Percentiles rank a stretch among this genome's conserved stretches.
These are phyloP conservation scores for Rosa multiflora DNA, from an alignment of 306 rosid species.

Conservation along the genomic window DNA sequence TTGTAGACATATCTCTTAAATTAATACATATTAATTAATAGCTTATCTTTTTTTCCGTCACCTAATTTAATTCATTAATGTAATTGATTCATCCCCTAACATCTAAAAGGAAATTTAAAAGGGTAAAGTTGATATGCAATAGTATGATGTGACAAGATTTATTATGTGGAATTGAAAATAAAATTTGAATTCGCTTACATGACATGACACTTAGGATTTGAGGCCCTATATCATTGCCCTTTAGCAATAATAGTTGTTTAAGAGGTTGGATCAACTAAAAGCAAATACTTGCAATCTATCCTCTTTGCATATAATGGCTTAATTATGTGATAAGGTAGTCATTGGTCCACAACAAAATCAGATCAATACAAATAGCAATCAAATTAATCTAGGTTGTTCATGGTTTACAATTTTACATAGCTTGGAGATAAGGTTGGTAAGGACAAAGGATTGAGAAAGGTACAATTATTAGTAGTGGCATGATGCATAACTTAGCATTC, in stretches of 20 bases:
- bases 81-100: too few relatives aligned
- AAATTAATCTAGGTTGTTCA: neutral
- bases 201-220: too few relatives aligned
- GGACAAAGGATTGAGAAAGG: slow-evolving; percentile 1
- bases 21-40: too few relatives aligned
- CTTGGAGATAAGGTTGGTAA: neutral
- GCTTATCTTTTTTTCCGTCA: too few relatives aligned
- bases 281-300: neutral
- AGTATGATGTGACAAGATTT: too few relatives aligned
- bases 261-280: neutral
- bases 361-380: neutral
- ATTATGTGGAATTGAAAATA: too few relatives aligned
- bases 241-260: neutral
- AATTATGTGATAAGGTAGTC: neutral
- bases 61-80: too few relatives aligned
- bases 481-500: neutral
- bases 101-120: too few relatives aligned
- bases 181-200: too few relatives aligned
- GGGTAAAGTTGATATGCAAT: too few relatives aligned
- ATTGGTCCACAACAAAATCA: neutral
- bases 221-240: too few relatives aligned
- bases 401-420: neutral
- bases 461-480: slow-evolving; percentile 6
- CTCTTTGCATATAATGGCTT: neutral
- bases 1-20: too few relatives aligned